A percentile compares a stretch with the other conserved stretches of the same genome.
phyloP scores from a whole-genome alignment of 179 eudicot species.

The Corrigiola litoralis region DNA sequence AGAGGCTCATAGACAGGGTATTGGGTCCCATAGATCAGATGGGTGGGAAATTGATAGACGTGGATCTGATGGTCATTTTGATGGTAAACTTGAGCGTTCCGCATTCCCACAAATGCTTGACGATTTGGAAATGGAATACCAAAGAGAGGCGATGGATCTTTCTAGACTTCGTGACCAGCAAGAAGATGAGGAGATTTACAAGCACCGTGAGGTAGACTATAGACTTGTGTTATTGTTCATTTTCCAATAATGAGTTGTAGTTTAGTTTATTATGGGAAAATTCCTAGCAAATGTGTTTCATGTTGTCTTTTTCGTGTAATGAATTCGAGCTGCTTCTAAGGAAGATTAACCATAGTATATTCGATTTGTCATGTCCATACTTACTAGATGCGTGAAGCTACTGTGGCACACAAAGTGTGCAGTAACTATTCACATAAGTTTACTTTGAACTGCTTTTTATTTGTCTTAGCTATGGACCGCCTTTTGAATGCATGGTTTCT shows the following conservation, averaged over 20 bases:
- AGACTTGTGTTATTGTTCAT: not conserved
- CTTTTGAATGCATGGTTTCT: not conserved
- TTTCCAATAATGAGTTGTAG: too few species aligned
- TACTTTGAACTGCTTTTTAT: too few species aligned
- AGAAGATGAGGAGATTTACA: slow-evolving; percentile 84
- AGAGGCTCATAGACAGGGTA: slow-evolving; percentile 56
- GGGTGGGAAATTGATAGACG: slow-evolving; percentile 66
- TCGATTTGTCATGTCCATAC: too few species aligned
- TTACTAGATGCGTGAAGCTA: too few species aligned
- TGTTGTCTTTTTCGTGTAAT: too few species aligned
- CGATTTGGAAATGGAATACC: slow-evolving; percentile 75
- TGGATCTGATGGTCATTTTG: slow-evolving; percentile 44
- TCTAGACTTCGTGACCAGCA: slow-evolving; percentile 73
- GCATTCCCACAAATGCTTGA: slow-evolving; percentile 55
- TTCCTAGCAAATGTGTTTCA: too few species aligned
- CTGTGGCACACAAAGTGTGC: too few species aligned
- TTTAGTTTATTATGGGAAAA: too few species aligned
- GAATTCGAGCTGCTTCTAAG: too few species aligned
- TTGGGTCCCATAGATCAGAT: slow-evolving; percentile 49
- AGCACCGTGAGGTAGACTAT: slow-evolving; percentile 83
- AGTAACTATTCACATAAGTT: too few species aligned
- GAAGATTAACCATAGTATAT: too few species aligned
- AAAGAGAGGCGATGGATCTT: slow-evolving; percentile 73
- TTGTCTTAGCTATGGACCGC: too few species aligned
- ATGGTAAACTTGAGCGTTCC: slow-evolving; percentile 45